phyloP scores from a whole-genome alignment of 2,329 filamentous ascomycete species.

The Tolypocladium pustulatum region DNA sequence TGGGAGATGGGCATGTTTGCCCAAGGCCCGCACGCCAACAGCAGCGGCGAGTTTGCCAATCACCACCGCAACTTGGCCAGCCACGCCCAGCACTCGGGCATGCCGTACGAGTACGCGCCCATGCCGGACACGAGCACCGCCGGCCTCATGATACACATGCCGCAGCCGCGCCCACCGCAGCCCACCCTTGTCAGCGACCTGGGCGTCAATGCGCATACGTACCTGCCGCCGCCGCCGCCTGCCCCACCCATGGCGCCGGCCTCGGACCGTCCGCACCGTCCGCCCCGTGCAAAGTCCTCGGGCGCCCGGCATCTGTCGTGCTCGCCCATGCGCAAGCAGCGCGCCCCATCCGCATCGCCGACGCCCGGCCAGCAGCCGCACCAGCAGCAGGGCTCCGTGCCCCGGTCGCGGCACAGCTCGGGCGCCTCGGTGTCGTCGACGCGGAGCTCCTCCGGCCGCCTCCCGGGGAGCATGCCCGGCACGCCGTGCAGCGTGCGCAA shows the following conservation, averaged over 20 bases:
- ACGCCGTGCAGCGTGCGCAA: constrained; percentile 29
- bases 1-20: constrained; percentile 20
- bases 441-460: constrained; percentile 24
- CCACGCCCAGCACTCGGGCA: constrained; percentile 27
- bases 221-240: constrained; percentile 22
- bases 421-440: constrained; percentile 23
- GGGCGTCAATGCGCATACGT: constrained; percentile 21
- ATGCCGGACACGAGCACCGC: constrained; percentile 19
- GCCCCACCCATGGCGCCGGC: constrained; percentile 10
- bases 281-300: constrained; percentile 43
- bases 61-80: constrained; percentile 28
- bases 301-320: constrained; percentile 37
- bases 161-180: constrained; percentile 27
- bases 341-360: constrained; percentile 28
- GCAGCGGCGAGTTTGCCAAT: constrained; percentile 14
- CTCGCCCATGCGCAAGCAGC: constrained; percentile 31
- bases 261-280: constrained; percentile 29
- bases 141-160: constrained; percentile 46
- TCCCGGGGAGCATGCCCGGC: constrained; percentile 23
- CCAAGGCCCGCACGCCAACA: constrained; percentile 10
- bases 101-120: constrained; percentile 28
- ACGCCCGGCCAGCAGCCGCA: constrained; percentile 17
- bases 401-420: constrained; percentile 27
- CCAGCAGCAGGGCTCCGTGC: constrained; percentile 2
- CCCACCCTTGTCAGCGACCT: constrained; percentile 26